These are phyloP conservation scores for Shiraia bambusicola DNA, from an alignment of 2,329 filamentous ascomycete genomes.

Conservation along the genomic window DNA sequence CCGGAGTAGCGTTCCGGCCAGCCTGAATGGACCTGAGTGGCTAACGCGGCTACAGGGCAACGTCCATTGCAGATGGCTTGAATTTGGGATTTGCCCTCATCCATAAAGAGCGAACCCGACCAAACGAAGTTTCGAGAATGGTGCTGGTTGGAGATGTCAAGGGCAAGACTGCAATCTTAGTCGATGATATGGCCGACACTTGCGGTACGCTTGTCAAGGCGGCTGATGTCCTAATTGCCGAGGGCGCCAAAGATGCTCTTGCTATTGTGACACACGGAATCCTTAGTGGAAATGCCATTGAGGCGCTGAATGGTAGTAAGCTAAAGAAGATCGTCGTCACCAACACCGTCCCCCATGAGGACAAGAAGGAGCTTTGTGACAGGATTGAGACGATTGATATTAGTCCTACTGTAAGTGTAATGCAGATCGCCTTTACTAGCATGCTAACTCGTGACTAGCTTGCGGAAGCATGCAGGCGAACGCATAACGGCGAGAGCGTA, in stretches of 20 bases:
- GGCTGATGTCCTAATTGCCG: constrained; percentile 75
- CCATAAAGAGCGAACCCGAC: constrained; percentile 91
- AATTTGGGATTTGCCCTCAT: constrained; percentile 92
- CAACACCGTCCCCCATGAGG: constrained; percentile 80
- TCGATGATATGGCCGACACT: constrained; percentile 97
- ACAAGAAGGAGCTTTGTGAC: constrained; percentile 76
- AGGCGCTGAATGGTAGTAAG: constrained; percentile 77
- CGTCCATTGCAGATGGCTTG: constrained; percentile 87
- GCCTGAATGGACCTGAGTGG: constrained; percentile 1
- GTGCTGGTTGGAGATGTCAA: constrained; percentile 92
- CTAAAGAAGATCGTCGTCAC: constrained; percentile 82
- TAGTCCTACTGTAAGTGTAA: constrained; percentile 65
- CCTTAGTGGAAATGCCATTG: constrained; percentile 81
- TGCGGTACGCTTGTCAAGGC: constrained; percentile 88
- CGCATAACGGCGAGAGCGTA: constrained; percentile 71
- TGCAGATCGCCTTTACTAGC: neutral
- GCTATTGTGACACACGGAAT: constrained; percentile 96
- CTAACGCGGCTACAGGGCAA: constrained; percentile 60
- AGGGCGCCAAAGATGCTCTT: constrained; percentile 83
- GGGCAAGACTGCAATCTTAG: constrained; percentile 89
- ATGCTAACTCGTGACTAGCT: constrained; percentile 46
- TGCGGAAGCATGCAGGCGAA: constrained; percentile 69
- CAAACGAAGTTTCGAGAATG: constrained; percentile 90
- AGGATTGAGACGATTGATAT: constrained; percentile 91
- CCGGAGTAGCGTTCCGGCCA: constrained; percentile 2